Conservation (phyloP, 169 alveolate species). For the Condylostoma magnum region DNA sequence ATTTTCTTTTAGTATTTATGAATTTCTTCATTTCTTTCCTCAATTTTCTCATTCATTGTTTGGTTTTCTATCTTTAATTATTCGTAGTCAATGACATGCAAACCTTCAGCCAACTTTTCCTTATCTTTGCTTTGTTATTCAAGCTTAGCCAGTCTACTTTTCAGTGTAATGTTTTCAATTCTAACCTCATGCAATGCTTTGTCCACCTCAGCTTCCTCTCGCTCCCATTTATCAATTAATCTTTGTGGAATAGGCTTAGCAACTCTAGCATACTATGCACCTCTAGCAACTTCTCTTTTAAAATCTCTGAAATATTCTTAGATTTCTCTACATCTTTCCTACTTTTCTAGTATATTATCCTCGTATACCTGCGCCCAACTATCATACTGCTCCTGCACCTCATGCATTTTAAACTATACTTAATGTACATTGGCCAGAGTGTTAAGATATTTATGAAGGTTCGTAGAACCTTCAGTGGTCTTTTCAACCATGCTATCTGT, state of each 20-base stretch:
- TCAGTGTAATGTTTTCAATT: conserved; percentile 79
- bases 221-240: conserved; percentile 52
- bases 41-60: conserved; percentile 92
- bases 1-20: conserved; percentile 87
- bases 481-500: conserved; percentile 51
- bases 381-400: conserved; percentile 62
- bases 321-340: conserved; percentile 75
- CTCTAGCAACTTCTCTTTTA: conserved; percentile 78
- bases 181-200: conserved; percentile 74
- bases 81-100: conserved; percentile 93
- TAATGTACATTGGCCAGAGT: conserved; percentile 77
- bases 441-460: conserved; percentile 67
- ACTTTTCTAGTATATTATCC: conserved; percentile 63
- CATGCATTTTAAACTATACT: conserved; percentile 62
- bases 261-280: conserved; percentile 71
- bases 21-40: conserved; percentile 90
- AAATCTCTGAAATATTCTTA: conserved; percentile 71
- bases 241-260: conserved; percentile 69
- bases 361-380: conserved; percentile 69
- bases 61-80: conserved; percentile 92
- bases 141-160: conserved; percentile 81
- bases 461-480: conserved; percentile 60
- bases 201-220: conserved; percentile 43
- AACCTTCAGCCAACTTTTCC: conserved; percentile 90
- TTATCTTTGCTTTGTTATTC: conserved; percentile 84